A percentile compares a stretch with the other conserved stretches of the same genome.
Evolutionary conservation across 2,329 filamentous ascomycete genomes (phyloP).

Genomic region (Cercospora beticola): DNA sequence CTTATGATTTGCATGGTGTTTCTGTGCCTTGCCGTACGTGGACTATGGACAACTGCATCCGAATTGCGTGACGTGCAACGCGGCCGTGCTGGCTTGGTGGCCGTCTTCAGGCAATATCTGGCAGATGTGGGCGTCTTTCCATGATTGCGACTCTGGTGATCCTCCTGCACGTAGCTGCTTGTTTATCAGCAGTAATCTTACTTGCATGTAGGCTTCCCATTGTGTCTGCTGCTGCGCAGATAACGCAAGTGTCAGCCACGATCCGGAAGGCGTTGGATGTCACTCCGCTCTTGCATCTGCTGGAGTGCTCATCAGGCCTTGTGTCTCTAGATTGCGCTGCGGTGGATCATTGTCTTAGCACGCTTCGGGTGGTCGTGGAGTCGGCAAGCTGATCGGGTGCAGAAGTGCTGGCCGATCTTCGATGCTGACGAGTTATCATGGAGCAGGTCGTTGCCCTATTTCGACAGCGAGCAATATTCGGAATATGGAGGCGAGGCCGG

Average conservation of each 20-base stretch:
- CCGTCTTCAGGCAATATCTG: not conserved
- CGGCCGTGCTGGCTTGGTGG: not conserved
- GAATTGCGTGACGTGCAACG: not conserved
- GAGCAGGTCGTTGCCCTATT: not conserved
- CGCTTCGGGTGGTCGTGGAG: not conserved
- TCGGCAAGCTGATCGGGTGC: not conserved
- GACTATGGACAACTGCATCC: not conserved
- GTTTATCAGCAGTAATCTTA: constrained; percentile 1
- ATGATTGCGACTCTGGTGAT: not conserved
- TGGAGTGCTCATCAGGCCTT: not conserved
- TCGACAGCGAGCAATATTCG: not conserved
- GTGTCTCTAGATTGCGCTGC: not conserved
- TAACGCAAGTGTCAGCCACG: not conserved
- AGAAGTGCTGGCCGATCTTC: not conserved
- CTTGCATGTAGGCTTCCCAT: not conserved
- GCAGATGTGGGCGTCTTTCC: not conserved
- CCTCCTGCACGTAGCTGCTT: not conserved
- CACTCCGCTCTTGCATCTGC: not conserved
- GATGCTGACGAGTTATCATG: not conserved
- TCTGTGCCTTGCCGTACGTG: not conserved
- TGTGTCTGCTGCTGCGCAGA: not conserved
- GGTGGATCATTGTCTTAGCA: not conserved
- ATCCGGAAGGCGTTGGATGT: not conserved
- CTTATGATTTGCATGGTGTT: not conserved
- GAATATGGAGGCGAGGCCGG: not conserved